Evolutionary conservation across 345 rosid species (phyloP).

Genomic region (Rhizophora apiculata): DNA sequence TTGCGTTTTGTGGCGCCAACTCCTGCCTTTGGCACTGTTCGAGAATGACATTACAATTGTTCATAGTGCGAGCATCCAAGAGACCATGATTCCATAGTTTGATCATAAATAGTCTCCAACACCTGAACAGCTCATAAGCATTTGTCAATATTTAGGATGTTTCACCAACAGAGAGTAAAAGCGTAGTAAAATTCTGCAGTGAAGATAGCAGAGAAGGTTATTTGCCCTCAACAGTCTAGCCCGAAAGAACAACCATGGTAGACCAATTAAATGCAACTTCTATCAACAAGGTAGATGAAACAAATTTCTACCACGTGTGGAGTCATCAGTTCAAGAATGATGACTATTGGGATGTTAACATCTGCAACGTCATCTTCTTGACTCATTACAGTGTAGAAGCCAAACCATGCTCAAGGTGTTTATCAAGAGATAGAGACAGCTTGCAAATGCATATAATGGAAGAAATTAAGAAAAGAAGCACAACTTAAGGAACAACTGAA

Average conservation of each 20-base stretch:
- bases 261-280: too few species aligned
- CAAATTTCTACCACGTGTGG: too few species aligned
- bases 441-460: neutral
- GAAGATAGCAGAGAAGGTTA: too few species aligned
- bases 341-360: too few species aligned
- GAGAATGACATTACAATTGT: conserved; percentile 56
- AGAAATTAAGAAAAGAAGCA: neutral
- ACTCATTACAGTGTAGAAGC: too few species aligned
- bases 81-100: conserved; percentile 82
- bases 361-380: too few species aligned
- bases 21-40: conserved; percentile 43
- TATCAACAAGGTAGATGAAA: too few species aligned
- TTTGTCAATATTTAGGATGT: neutral
- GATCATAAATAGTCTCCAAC: conserved; percentile 78
- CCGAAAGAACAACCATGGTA: too few species aligned
- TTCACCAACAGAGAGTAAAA: neutral
- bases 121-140: conserved; percentile 40
- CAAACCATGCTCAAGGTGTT: too few species aligned
- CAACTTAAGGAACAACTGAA: neutral
- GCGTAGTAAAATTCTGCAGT: too few species aligned
- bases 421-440: neutral
- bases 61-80: conserved; percentile 60
- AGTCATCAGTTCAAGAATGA: too few species aligned
- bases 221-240: too few species aligned
- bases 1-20: conserved; percentile 18